Conservation (phyloP, 495 filamentous ascomycete genomes). For the Antarctomyces pellizariae region DNA sequence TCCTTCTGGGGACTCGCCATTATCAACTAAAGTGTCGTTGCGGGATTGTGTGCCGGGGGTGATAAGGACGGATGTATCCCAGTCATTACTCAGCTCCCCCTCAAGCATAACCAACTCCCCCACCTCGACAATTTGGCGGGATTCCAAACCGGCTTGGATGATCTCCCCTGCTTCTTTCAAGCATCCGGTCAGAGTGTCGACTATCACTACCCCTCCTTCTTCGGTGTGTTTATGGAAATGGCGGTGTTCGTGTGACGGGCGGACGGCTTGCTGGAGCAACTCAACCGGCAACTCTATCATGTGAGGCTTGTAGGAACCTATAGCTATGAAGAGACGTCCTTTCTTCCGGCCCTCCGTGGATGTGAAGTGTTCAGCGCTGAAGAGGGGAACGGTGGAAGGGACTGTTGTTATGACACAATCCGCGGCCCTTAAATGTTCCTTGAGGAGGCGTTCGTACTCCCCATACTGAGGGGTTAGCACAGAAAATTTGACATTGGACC, state of each 20-base stretch:
- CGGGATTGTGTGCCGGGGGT: too few relatives aligned
- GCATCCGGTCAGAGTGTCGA: conserved; percentile 61
- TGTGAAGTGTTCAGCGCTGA: conserved; percentile 32
- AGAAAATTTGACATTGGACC: conserved; percentile 36
- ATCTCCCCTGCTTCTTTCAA: conserved; percentile 78
- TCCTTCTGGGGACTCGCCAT: too few relatives aligned
- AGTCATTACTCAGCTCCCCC: too few relatives aligned
- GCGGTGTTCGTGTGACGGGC: conserved; percentile 19
- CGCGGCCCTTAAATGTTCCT: conserved; percentile 38
- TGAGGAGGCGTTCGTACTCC: conserved; percentile 43
- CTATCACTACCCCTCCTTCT: conserved; percentile 54
- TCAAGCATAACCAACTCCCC: conserved; percentile 66
- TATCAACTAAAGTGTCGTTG: too few relatives aligned
- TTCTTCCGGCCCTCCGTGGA: conserved; percentile 45
- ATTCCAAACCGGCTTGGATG: conserved; percentile 46
- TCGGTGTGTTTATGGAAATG: conserved; percentile 50
- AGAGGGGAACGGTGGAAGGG: conserved; percentile 22
- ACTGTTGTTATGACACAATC: conserved; percentile 61
- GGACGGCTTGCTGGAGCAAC: conserved; percentile 44
- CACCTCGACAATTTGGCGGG: conserved; percentile 59
- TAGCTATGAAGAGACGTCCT: conserved; percentile 52
- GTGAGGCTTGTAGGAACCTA: conserved; percentile 62
- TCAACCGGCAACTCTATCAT: conserved; percentile 74
- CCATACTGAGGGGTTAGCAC: conserved; percentile 46
- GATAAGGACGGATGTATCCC: too few relatives aligned